Percentiles rank a stretch among this genome's conserved stretches.
Evolutionary conservation across 208 protist species (phyloP).

Genomic region (Trypanosoma caninum): DNA sequence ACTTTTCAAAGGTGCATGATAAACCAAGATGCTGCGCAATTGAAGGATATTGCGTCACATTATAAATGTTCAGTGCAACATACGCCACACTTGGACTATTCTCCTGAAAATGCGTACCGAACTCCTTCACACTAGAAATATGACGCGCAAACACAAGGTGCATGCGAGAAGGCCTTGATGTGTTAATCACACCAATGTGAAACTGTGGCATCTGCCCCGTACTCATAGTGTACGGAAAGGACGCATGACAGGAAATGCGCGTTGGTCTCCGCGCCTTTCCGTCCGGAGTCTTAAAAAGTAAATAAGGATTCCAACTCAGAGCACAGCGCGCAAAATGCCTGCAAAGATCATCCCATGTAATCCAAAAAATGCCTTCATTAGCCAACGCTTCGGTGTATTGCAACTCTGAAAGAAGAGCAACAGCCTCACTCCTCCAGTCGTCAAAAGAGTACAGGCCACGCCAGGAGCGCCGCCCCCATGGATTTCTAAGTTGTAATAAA

Average conservation of each 20-base stretch:
- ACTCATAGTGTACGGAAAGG: conserved; percentile 45
- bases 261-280: conserved; percentile 49
- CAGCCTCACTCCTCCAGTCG: conserved; percentile 41
- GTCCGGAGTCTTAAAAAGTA: conserved; percentile 62
- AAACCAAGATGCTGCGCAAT: conserved; percentile 63
- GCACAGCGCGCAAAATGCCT: conserved; percentile 56
- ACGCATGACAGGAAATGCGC: conserved; percentile 69
- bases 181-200: conserved; percentile 70
- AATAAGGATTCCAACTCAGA: conserved; percentile 89
- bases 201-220: conserved; percentile 66
- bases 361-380: conserved; percentile 81
- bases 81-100: conserved; percentile 47
- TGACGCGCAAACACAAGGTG: conserved; percentile 82
- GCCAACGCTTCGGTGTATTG: conserved; percentile 38
- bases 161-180: conserved; percentile 59
- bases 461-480: conserved; percentile 75
- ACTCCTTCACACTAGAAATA: conserved; percentile 59
- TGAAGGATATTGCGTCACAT: conserved; percentile 67
- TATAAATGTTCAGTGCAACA: conserved; percentile 67
- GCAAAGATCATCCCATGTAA: conserved; percentile 69
- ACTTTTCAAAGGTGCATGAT: conserved; percentile 61
- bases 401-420: conserved; percentile 42
- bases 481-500: conserved; percentile 76
- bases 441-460: conserved; percentile 41
- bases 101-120: conserved; percentile 60